Conservation (phyloP, 2,329 filamentous ascomycete species). For the Thermomyces lanuginosus region DNA sequence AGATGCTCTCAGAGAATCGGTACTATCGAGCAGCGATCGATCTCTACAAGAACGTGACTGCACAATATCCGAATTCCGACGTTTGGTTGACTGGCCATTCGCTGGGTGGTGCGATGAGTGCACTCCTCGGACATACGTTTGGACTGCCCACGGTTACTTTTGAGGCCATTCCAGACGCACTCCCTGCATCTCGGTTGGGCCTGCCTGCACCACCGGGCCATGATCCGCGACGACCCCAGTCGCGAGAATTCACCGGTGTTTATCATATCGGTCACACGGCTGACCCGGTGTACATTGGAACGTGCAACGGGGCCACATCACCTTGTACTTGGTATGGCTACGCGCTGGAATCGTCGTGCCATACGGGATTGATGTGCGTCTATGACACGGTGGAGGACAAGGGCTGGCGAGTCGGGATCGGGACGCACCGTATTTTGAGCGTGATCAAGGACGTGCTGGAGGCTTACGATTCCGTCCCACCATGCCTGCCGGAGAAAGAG, state of each 20-base stretch:
- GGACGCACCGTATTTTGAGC: slow-evolving; percentile 74
- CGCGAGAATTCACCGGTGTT: slow-evolving; percentile 54
- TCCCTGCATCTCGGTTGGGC: slow-evolving; percentile 69
- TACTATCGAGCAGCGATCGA: slow-evolving; percentile 85
- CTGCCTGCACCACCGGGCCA: slow-evolving; percentile 70
- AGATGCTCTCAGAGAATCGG: slow-evolving; percentile 63
- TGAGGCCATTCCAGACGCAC: slow-evolving; percentile 78
- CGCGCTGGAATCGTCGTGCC: slow-evolving; percentile 83
- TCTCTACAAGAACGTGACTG: slow-evolving; percentile 82
- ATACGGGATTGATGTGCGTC: slow-evolving; percentile 70
- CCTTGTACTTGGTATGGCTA: slow-evolving; percentile 85
- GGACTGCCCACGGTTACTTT: slow-evolving; percentile 84
- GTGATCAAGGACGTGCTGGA: slow-evolving; percentile 80
- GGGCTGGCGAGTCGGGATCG: slow-evolving; percentile 80
- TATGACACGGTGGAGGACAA: slow-evolving; percentile 88
- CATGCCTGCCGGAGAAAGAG: slow-evolving; percentile 57
- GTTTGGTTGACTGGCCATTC: slow-evolving; percentile 90
- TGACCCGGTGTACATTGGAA: slow-evolving; percentile 86
- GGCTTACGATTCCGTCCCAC: slow-evolving; percentile 64
- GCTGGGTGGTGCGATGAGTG: slow-evolving; percentile 73
- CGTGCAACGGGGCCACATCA: slow-evolving; percentile 78
- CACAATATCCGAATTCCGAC: slow-evolving; percentile 66
- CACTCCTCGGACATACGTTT: slow-evolving; percentile 80
- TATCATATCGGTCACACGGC: slow-evolving; percentile 93
- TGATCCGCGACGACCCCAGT: slow-evolving; percentile 54